Percentiles rank a stretch among this genome's conserved stretches.
These are phyloP conservation scores for Phytomonas francai DNA, from an alignment of 208 protist genomes.

Conservation along the genomic window DNA sequence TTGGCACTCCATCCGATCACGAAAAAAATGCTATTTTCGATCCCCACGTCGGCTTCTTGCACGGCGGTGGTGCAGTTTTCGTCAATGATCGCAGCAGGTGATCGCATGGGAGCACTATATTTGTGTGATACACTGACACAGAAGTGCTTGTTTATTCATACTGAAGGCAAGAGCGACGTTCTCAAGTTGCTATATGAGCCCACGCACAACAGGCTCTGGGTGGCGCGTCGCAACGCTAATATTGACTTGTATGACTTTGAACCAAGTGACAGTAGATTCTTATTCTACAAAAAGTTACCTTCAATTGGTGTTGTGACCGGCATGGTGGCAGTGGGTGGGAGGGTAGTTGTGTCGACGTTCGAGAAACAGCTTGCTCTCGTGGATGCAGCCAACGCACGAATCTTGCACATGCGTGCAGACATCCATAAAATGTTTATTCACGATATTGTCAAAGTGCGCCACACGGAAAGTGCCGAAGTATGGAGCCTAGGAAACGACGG, in stretches of 20 bases:
- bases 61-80: constrained; percentile 41
- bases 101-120: constrained; percentile 39
- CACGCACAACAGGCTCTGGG: constrained; percentile 55
- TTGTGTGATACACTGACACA: constrained; percentile 38
- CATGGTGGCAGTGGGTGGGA: constrained; percentile 46
- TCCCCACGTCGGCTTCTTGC: constrained; percentile 33
- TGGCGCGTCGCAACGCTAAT: constrained; percentile 39
- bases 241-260: constrained; percentile 49
- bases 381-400: constrained; percentile 24
- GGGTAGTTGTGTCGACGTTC: constrained; percentile 47
- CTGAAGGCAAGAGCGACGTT: constrained; percentile 30
- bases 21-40: constrained; percentile 24
- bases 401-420: constrained; percentile 9
- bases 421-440: constrained; percentile 53
- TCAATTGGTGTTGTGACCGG: constrained; percentile 38
- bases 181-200: constrained; percentile 43
- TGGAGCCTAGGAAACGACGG: constrained; percentile 64
- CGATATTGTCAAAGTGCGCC: constrained; percentile 28
- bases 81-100: constrained; percentile 48
- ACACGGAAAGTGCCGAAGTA: constrained; percentile 36
- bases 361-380: constrained; percentile 37
- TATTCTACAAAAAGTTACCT: constrained; percentile 16
- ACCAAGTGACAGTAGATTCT: constrained; percentile 3
- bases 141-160: constrained; percentile 26
- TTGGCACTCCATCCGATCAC: constrained; percentile 37